phyloP scores from a whole-genome alignment of 352 stramenopile species.

The Phytophthora quininea region DNA sequence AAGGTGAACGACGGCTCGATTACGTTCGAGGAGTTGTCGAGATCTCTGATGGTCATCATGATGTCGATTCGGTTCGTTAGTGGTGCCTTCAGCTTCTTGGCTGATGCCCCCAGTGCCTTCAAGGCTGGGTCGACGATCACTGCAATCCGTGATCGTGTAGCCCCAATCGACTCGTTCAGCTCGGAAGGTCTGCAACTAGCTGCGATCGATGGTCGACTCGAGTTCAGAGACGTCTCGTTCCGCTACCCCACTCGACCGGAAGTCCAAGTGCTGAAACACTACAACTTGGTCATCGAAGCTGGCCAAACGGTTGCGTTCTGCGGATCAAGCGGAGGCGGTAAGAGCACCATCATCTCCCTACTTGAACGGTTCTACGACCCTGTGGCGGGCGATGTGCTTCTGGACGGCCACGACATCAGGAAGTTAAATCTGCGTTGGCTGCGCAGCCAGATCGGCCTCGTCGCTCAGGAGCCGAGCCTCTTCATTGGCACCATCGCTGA shows the following conservation, averaged over 20 bases:
- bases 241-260: slow-evolving; percentile 70
- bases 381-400: slow-evolving; percentile 48
- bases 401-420: slow-evolving; percentile 79
- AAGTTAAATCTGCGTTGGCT: slow-evolving; percentile 69
- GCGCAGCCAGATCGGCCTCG: slow-evolving; percentile 59
- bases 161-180: slow-evolving; percentile 48
- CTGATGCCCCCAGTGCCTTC: slow-evolving; percentile 71
- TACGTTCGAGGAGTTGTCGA: slow-evolving; percentile 25
- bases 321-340: slow-evolving; percentile 50
- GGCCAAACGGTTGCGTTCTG: slow-evolving; percentile 69
- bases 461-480: slow-evolving; percentile 63
- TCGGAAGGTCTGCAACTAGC: slow-evolving; percentile 20
- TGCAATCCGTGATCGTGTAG: slow-evolving; percentile 31
- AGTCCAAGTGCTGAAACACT: slow-evolving; percentile 70
- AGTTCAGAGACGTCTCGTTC: slow-evolving; percentile 74
- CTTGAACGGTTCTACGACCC: slow-evolving; percentile 78
- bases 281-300: slow-evolving; percentile 82
- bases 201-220: slow-evolving; percentile 38
- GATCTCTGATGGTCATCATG: slow-evolving; percentile 61
- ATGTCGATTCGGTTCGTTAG: slow-evolving; percentile 46
- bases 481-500: slow-evolving; percentile 68
- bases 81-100: slow-evolving; percentile 25
- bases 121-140: slow-evolving; percentile 48
- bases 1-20: slow-evolving; percentile 48
- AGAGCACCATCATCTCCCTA: slow-evolving; percentile 48